These are phyloP conservation scores for Alternaria hordeiaustralica DNA, from an alignment of 2,329 filamentous ascomycete species.

Conservation along the genomic window DNA sequence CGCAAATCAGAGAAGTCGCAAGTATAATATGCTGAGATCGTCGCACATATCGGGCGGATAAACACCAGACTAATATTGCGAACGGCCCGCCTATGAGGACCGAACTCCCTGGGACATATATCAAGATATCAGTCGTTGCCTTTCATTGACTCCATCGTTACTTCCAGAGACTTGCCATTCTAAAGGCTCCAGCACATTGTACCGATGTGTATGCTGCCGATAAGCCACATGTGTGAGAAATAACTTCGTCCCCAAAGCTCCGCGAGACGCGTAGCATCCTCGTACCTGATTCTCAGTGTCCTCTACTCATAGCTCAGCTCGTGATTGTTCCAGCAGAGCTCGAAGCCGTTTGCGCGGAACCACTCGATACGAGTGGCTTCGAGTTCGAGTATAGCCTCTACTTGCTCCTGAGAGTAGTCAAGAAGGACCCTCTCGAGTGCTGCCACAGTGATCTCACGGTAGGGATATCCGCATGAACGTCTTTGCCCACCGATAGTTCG, in stretches of 20 bases:
- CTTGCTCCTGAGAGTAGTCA: neutral
- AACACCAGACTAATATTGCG: neutral
- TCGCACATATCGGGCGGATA: neutral
- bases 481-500: neutral
- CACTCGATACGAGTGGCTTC: neutral
- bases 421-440: neutral
- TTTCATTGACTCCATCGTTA: neutral
- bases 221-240: neutral
- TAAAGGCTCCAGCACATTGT: neutral
- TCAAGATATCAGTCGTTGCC: no score
- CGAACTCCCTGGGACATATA: neutral
- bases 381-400: neutral
- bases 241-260: neutral
- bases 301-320: neutral
- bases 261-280: neutral
- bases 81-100: neutral
- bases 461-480: neutral
- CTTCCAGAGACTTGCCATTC: neutral
- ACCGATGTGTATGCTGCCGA: neutral
- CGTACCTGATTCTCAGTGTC: neutral
- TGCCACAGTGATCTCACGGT: neutral
- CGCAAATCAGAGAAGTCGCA: neutral
- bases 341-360: neutral
- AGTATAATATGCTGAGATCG: neutral
- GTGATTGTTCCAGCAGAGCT: neutral